Conservation (phyloP, 257 asterid species). For the Forsythia viridissima region DNA sequence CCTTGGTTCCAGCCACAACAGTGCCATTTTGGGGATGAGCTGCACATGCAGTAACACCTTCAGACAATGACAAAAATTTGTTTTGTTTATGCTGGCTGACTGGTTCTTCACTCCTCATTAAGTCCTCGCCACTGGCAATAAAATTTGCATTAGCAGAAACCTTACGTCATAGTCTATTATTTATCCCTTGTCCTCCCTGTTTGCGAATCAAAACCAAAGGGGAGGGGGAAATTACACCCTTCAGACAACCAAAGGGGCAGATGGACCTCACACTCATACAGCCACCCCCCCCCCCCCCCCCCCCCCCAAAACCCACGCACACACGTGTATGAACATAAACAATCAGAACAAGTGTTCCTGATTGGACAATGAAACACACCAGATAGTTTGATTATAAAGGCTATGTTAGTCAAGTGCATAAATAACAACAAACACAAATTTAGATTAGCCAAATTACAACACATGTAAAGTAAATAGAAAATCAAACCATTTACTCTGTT, state of each 20-base stretch:
- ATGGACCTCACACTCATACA: background rate
- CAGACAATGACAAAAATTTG: conserved; percentile 52
- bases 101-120: conserved; percentile 31
- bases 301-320: background rate
- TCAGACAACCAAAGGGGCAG: background rate
- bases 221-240: background rate
- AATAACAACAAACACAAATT: conserved; percentile 2
- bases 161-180: background rate
- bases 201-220: conserved; percentile 11
- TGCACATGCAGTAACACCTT: conserved; percentile 69
- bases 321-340: background rate
- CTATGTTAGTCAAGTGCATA: background rate
- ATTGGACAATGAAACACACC: background rate
- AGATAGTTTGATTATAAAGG: background rate
- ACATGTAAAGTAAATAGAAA: background rate
- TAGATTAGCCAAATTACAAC: background rate
- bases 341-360: conserved; percentile 11
- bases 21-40: conserved; percentile 79
- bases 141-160: conserved; percentile 26
- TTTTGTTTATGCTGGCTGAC: conserved; percentile 44
- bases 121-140: conserved; percentile 55
- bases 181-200: background rate
- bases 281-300: background rate
- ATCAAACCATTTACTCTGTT: background rate
- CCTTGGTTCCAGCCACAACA: conserved; percentile 91